Evolutionary conservation across 139 green algal species (phyloP).

Genomic region (Chlorella sp.): DNA sequence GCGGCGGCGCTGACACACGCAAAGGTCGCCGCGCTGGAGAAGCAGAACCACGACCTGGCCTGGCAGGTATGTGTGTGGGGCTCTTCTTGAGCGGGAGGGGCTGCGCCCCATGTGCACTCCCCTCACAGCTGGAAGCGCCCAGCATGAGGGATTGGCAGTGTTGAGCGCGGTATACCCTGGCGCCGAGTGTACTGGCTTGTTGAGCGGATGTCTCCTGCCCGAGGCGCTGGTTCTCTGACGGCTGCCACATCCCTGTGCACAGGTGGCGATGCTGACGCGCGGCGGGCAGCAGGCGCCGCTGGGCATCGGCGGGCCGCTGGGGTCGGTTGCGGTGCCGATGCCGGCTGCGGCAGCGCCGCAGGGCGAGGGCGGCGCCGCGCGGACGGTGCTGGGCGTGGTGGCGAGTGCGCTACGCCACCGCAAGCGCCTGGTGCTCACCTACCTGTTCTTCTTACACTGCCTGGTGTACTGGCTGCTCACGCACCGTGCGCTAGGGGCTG

Average conservation of each 20-base stretch:
- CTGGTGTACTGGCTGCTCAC: constrained; percentile 19
- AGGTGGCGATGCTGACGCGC: constrained; percentile 41
- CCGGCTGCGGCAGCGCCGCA: not conserved
- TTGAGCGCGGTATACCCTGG: no score
- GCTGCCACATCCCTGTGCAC: no score
- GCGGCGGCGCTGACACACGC: constrained; percentile 27
- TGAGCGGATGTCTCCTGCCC: no score
- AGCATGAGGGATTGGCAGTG: no score
- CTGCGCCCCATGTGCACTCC: no score
- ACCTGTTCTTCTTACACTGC: constrained; percentile 26
- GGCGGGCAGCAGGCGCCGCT: not conserved
- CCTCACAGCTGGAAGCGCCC: no score
- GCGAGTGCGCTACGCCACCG: constrained; percentile 38
- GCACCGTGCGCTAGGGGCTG: constrained; percentile 1
- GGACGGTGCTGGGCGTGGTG: constrained; percentile 16
- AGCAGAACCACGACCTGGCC: constrained; percentile 48
- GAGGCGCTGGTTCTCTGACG: no score
- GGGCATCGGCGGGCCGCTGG: constrained; percentile 10
- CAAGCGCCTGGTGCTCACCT: constrained; percentile 28
- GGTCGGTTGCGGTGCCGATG: constrained; percentile 14
- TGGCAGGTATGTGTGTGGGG: no score
- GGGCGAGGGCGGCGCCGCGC: not conserved
- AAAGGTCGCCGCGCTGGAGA: constrained; percentile 37
- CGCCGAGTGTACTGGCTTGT: no score
- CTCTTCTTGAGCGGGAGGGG: no score